Percentiles rank a stretch among this genome's conserved stretches.
Conservation (phyloP, 129 eudicot species). For the Pseudognaphalium luteoalbum region DNA sequence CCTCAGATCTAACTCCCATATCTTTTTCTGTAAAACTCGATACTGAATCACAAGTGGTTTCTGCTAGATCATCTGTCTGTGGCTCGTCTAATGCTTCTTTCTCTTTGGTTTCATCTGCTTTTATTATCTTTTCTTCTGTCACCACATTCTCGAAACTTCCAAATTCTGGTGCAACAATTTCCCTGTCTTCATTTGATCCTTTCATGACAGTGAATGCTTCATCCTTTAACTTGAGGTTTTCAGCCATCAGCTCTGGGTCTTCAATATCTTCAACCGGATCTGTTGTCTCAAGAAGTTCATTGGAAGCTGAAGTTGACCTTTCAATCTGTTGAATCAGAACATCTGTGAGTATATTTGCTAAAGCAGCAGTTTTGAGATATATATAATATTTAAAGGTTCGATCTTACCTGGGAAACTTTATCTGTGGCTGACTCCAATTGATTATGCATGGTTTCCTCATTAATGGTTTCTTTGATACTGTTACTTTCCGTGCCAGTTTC, state of each 20-base stretch:
- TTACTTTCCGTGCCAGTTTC: slow-evolving; percentile 25
- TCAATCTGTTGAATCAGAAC: slow-evolving; percentile 28
- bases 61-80: slow-evolving; percentile 21
- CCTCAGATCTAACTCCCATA: slow-evolving; percentile 16
- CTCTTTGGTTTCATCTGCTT: slow-evolving; percentile 22
- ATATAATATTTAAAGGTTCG: neutral
- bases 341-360: slow-evolving; percentile 14
- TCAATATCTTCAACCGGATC: slow-evolving; percentile 15
- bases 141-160: slow-evolving; percentile 13
- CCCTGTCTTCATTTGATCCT: slow-evolving; percentile 30
- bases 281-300: slow-evolving; percentile 21
- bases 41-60: slow-evolving; percentile 21
- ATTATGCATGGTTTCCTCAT: slow-evolving; percentile 13
- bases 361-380: neutral
- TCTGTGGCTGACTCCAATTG: slow-evolving; percentile 22
- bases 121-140: slow-evolving; percentile 18
- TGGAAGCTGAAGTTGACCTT: slow-evolving; percentile 10
- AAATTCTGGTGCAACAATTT: slow-evolving; percentile 10
- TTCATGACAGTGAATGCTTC: slow-evolving; percentile 23
- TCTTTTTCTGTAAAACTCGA: slow-evolving; percentile 24
- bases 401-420: slow-evolving; percentile 28
- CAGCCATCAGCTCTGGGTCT: slow-evolving; percentile 12
- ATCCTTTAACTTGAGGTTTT: slow-evolving; percentile 18
- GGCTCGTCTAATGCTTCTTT: slow-evolving; percentile 17
- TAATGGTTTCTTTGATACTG: slow-evolving; percentile 17